Percentiles rank a stretch among this genome's conserved stretches.
Evolutionary conservation across 352 stramenopile species (phyloP).

Genomic region (Elongisporangium prolatum): DNA sequence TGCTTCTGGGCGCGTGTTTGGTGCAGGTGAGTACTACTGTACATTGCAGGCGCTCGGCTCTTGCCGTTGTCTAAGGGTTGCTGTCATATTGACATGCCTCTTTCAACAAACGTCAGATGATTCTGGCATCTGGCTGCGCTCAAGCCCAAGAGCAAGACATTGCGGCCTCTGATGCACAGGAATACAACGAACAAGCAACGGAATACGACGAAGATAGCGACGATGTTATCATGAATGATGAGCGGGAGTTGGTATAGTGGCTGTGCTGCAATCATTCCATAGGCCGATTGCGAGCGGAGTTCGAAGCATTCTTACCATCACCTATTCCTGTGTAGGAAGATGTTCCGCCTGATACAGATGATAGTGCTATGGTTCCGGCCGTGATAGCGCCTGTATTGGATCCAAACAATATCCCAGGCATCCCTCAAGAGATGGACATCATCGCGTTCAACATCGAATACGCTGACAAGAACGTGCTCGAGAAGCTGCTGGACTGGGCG

Average conservation of each 20-base stretch:
- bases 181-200: not conserved
- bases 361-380: not conserved
- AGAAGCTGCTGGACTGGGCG: conserved; percentile 56
- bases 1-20: not conserved
- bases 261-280: not conserved
- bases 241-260: not conserved
- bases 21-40: not conserved
- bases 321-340: not conserved
- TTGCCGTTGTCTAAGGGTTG: not conserved
- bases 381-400: not conserved
- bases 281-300: not conserved
- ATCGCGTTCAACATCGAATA: conserved; percentile 54
- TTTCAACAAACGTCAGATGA: not conserved
- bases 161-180: not conserved
- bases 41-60: not conserved
- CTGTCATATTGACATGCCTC: not conserved
- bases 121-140: not conserved
- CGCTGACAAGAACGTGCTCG: conserved; percentile 40
- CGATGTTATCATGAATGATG: not conserved
- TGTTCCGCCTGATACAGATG: not conserved
- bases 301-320: not conserved
- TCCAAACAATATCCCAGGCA: not conserved
- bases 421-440: conserved; percentile 22
- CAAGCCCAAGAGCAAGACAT: not conserved
- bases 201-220: not conserved